Base-by-base conservation (phyloP, 202 grass and related monocot species). In the Zoysia matrella region DNA sequence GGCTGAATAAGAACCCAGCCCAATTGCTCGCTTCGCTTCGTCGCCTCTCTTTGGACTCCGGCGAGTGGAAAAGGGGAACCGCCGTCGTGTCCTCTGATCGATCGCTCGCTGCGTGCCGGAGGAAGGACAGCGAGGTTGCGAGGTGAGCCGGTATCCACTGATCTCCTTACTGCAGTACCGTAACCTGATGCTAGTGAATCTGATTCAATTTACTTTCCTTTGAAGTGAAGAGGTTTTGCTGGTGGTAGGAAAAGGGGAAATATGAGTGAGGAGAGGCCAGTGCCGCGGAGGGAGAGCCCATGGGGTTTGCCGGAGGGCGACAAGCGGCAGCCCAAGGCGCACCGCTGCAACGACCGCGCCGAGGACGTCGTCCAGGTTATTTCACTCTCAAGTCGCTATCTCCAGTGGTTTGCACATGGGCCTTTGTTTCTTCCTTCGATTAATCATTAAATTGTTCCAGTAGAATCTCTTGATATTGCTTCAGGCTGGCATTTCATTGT, bases 271-370 rank as follows among this genome's bases (percentile, higher is more conserved):
- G 47, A 58, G 67, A 86, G 92, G 70, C 85, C 92, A 5, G 92
- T 91, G 71, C 90, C 90, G 66, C 91, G 90, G 82, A 71, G 90
- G 72, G 88, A 93, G 70, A 93, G 95, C 67, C 92, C 92, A 0
- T 98, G 95, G 92, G 90, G 95, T 3, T 88, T 91, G 67, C 95
- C 87, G 15, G 95, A 98, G 81, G 92, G 90, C 8, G 95, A 98
- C 66, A 98, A 77, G 16, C 73, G 92, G 73, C 82, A 93, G 76
- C 95, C 92, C 47, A 82, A 88, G 82, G 90, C 92, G 11, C 96
- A 98, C 71, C 91, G 96, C 81, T 93, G 90, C 85, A 98, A 98
- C 48, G 90, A 98, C 73, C 90, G 95, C 65, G 85, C 72, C 10
- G 95, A 98, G 74, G 96, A 98, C 76, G 89, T 93, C 57, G 82